These are phyloP conservation scores for Apophysomyces elegans DNA, from an alignment of 371 early-diverging fungal species.

Conservation along the genomic window DNA sequence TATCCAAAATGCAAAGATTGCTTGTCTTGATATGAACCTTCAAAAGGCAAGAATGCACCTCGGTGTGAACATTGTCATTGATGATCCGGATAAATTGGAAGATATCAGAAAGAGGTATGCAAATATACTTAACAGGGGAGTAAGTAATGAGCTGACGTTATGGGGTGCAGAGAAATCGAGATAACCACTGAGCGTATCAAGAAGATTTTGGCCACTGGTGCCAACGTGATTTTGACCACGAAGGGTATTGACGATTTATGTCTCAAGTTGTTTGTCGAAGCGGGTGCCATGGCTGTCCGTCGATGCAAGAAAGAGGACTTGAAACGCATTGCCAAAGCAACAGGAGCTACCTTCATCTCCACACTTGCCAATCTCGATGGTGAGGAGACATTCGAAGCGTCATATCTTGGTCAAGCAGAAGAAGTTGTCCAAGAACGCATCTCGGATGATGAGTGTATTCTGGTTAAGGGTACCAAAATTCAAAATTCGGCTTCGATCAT, in stretches of 20 bases:
- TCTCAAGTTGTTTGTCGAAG: conserved; percentile 97
- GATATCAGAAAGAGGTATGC: conserved; percentile 91
- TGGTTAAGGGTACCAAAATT: conserved; percentile 94
- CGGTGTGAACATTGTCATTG: conserved; percentile 97
- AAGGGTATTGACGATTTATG: conserved; percentile 99
- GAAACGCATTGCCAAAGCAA: conserved; percentile 96
- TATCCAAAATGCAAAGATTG: conserved; percentile 93
- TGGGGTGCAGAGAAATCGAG: conserved; percentile 80
- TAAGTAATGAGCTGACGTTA: neutral
- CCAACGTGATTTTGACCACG: conserved; percentile 98
- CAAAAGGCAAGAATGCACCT: conserved; percentile 99
- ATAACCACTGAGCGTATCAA: conserved; percentile 96
- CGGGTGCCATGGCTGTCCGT: conserved; percentile 91
- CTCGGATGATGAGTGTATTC: conserved; percentile 97
- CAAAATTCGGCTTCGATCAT: conserved; percentile 93
- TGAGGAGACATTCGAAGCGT: conserved; percentile 91
- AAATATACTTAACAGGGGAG: neutral
- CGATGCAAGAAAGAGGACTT: conserved; percentile 98
- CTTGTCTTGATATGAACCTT: conserved; percentile 99
- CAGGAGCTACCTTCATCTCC: conserved; percentile 95
- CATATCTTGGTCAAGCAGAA: conserved; percentile 6
- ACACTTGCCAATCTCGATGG: conserved; percentile 99
- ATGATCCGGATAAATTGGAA: conserved; percentile 98
- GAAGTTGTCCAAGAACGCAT: conserved; percentile 94
- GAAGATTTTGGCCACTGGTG: conserved; percentile 96